Evolutionary conservation across 1,139 yeast species (phyloP), one percentile per base, ranked within the genome.

Genomic region (Suhomyces panamericanus): DNA sequence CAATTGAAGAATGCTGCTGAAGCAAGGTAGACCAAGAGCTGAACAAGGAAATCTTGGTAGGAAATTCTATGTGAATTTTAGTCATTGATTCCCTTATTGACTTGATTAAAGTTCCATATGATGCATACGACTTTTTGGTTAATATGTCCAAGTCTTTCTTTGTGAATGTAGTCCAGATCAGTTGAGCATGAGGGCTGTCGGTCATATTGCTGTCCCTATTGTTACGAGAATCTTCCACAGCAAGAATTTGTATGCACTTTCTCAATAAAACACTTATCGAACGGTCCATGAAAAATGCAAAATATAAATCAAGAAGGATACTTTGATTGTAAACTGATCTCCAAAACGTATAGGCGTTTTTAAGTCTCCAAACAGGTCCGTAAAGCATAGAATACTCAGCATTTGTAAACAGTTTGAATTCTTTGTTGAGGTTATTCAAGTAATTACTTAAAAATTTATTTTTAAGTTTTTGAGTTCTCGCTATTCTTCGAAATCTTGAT

Each of bases 11-110:
- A 46, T 66, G 67, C 13, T 61, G 52, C 38, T 70, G 69, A 34
- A 71, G 56, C 47, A 65, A 67, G 15, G 68, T 63, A 0, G 73
- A 61, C 67, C 73, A 70, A 1, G 72, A 64, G 1, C 74, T 62
- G 42, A 67, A 63, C 36, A 72, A 57, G 10, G 77, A 71, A 26
- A 73, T 66, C 35, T 66, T 62, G 3, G 74, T 65, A 2, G 76
- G 67, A 46, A 60, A 67, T 44, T 71, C 76, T 12, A 67, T 57
- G 44, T 68, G 71, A 37, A 62, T 59, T 17, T 55, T 51, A 24
- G 57, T 58, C 32, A 72, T 58, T 1, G 73, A 62, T 37, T 63
- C 64, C 32, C 75, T 53, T 29, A 73, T 58, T 38, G 67, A 64
- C 24, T 59, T 59, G 11, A 73, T 70, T 38, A 71, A 57, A 20